Base-by-base conservation (phyloP, 148 eudicot genomes). In the Amaranthus hypochondriacus region DNA sequence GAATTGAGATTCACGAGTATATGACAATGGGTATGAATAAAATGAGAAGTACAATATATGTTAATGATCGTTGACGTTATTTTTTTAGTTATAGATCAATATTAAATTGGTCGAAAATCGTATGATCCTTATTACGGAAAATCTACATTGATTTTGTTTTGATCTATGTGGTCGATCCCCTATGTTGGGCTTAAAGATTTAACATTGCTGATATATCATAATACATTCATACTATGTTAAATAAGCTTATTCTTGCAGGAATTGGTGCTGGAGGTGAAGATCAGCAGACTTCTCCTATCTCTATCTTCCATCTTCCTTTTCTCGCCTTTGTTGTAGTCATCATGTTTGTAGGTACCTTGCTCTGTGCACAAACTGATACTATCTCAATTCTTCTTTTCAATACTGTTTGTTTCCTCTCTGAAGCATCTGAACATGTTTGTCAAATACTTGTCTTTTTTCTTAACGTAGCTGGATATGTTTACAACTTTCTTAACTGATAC, bases 201-300 rank as follows among this genome's bases (percentile, higher is more conserved):
- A 2, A 28, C 39, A 28, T 28, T 28, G 39, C 39, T 28, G 39
- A 28, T 28, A 2, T 1, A 28, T 28, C 39, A 28, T 28, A 28
- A 0, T 28, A 28, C 39, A 28, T 28, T 28, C 39, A 28, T 28
- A 28, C 74, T 71, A 55, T 21, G 2, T 66, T 67, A 10, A 80
- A 73, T 49, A 55, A 39, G 12, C 39, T 46, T 71, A n/a, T 63
- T 84, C 77, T 14, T 81, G 71, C 87, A 96, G 99, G 96, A 78
- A 92, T 96, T 81, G 99, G 99, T 71, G 99, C 97, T 81, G 99
- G 99, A 87, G 99, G 99, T 59, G 99, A 96, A 88, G 94, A 96
- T 79, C 97, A 96, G 75, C 76, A 82, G 75, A 80, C 91, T 62
- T 82, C 90, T 71, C 83, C 96, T 56, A 90, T 96, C 79, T 89